Evolutionary conservation across 148 eudicot genomes (phyloP).

Genomic region (Drosera capensis): DNA sequence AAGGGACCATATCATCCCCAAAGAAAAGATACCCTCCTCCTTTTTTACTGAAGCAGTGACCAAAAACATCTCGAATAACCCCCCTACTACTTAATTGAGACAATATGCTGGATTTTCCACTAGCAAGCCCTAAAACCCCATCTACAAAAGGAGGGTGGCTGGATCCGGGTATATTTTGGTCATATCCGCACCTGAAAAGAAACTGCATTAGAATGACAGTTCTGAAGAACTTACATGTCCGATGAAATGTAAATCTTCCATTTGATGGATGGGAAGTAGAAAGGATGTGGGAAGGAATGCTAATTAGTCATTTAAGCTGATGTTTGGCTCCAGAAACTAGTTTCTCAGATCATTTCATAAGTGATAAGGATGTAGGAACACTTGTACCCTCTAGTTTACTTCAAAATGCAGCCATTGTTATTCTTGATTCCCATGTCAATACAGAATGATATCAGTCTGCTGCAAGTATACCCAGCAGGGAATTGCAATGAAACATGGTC

Average conservation of each 20-base stretch:
- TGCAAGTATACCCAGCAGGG: too few species aligned
- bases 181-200: conserved; percentile 70
- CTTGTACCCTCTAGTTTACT: too few species aligned
- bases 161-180: conserved; percentile 48
- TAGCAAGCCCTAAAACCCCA: conserved; percentile 76
- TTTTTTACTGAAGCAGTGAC: conserved; percentile 68
- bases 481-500: too few species aligned
- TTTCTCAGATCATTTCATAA: too few species aligned
- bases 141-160: conserved; percentile 52
- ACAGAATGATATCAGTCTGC: too few species aligned
- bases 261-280: neutral
- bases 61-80: conserved; percentile 47
- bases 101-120: conserved; percentile 52
- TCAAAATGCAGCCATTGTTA: too few species aligned
- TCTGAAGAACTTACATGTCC: neutral
- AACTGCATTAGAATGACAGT: neutral
- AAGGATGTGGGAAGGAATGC: too few species aligned
- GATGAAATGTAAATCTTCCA: neutral
- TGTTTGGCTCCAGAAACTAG: too few species aligned
- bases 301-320: too few species aligned
- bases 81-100: conserved; percentile 42
- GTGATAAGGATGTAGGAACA: too few species aligned
- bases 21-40: conserved; percentile 82
- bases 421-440: too few species aligned
- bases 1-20: conserved; percentile 58